These are phyloP conservation scores for Trichoderma arundinaceum DNA, from an alignment of 2,329 filamentous ascomycete genomes.

Conservation along the genomic window DNA sequence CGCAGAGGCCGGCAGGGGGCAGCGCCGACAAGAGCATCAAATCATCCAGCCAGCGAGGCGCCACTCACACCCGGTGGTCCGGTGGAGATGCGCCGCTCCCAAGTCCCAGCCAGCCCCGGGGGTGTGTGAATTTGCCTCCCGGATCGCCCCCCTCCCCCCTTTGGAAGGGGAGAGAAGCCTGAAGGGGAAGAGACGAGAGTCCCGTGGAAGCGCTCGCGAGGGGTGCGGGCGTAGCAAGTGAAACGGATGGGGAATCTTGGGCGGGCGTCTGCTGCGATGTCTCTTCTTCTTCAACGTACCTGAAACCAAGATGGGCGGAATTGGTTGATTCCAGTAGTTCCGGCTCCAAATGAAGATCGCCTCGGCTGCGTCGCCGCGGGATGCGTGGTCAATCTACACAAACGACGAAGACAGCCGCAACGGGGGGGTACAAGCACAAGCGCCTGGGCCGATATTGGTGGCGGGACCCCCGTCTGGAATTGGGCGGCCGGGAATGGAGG, in stretches of 20 bases:
- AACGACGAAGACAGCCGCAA: no score
- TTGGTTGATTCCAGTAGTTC: no score
- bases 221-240: conserved; percentile 12
- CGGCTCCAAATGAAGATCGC: no score
- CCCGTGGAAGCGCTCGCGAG: conserved; percentile 2
- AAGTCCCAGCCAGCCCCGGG: conserved; percentile 17
- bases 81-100: conserved; percentile 20
- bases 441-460: no score
- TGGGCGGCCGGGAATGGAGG: no score
- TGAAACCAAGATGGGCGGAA: no score
- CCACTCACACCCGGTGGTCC: conserved; percentile 20
- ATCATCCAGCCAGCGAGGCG: conserved; percentile 15
- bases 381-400: no score
- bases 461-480: no score
- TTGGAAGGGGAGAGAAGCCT: conserved; percentile 6
- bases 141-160: not conserved
- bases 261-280: not conserved
- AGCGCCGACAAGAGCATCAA: not conserved
- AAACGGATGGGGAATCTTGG: not conserved
- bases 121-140: conserved; percentile 20
- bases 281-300: no score
- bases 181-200: not conserved
- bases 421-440: no score
- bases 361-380: no score
- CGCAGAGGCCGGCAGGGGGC: conserved; percentile 2